A percentile compares a stretch with the other conserved stretches of the same genome.
These are phyloP conservation scores for Daldinia childiae DNA, from an alignment of 495 filamentous ascomycete species.

Conservation along the genomic window DNA sequence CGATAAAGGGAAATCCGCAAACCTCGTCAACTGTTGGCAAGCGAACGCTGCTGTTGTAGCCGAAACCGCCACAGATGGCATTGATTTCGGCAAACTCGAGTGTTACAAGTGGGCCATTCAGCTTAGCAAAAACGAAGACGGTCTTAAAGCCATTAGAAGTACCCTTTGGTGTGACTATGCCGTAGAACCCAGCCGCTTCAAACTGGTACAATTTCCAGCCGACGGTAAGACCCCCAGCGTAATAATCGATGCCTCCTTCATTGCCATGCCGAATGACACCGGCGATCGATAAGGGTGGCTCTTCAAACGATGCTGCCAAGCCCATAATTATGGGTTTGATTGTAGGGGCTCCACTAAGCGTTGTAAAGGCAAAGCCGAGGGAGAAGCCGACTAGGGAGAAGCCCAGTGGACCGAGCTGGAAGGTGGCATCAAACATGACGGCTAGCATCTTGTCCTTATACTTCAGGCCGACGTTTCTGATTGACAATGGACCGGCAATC, in stretches of 20 bases:
- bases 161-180: slow-evolving; percentile 2
- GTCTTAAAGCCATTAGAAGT: slow-evolving; percentile 41
- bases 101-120: slow-evolving; percentile 57
- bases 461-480: slow-evolving; percentile 50
- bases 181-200: slow-evolving; percentile 53
- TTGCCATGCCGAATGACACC: slow-evolving; percentile 51
- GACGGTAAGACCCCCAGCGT: slow-evolving; percentile 53
- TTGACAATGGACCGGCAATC: slow-evolving; percentile 22
- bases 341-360: slow-evolving; percentile 31
- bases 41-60: slow-evolving; percentile 53
- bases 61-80: slow-evolving; percentile 55
- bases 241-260: slow-evolving; percentile 35
- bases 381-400: slow-evolving; percentile 52
- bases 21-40: slow-evolving; percentile 49
- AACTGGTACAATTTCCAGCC: slow-evolving; percentile 51
- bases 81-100: slow-evolving; percentile 55
- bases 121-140: slow-evolving; percentile 51
- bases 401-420: slow-evolving; percentile 53
- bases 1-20: slow-evolving; percentile 53
- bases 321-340: slow-evolving; percentile 49
- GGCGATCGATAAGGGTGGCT: slow-evolving; percentile 51
- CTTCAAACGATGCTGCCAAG: slow-evolving; percentile 49
- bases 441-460: slow-evolving; percentile 42
- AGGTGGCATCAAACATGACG: slow-evolving; percentile 50
- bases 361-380: slow-evolving; percentile 24